Evolutionary conservation across 1,139 yeast species (phyloP).

Genomic region (Debaryomyces coudertii): DNA sequence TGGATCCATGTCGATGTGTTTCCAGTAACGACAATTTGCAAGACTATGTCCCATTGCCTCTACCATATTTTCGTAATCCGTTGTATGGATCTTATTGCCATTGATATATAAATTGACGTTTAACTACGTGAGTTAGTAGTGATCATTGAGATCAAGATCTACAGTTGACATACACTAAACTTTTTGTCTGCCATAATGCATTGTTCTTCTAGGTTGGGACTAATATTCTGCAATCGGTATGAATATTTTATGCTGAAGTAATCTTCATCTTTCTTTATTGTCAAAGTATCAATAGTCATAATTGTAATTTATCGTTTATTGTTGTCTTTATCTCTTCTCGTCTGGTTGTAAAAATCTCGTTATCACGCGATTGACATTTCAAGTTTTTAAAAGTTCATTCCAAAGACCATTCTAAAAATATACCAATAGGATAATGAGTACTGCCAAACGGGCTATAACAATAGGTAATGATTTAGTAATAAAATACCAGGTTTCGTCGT

Average conservation of each 20-base stretch:
- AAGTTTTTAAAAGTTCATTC: neutral
- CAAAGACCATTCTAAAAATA: neutral
- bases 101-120: conserved; percentile 21
- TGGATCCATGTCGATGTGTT: conserved; percentile 19
- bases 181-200: conserved; percentile 16
- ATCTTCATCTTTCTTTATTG: conserved; percentile 14
- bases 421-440: conserved; percentile 8
- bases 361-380: neutral
- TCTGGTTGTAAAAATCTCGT: conserved; percentile 9
- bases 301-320: neutral
- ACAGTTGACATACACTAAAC: conserved; percentile 18
- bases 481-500: conserved; percentile 11
- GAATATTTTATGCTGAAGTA: conserved; percentile 19
- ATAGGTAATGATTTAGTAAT: conserved; percentile 9
- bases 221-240: conserved; percentile 5
- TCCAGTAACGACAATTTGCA: conserved; percentile 21
- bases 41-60: conserved; percentile 18
- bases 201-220: neutral
- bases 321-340: neutral
- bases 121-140: conserved; percentile 14
- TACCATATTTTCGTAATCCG: conserved; percentile 17
- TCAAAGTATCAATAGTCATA: conserved; percentile 7
- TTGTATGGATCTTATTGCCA: conserved; percentile 14
- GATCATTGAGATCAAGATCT: neutral
- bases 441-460: conserved; percentile 3